phyloP scores from a whole-genome alignment of 2,329 filamentous ascomycete species.

The Metarhizium humberi region DNA sequence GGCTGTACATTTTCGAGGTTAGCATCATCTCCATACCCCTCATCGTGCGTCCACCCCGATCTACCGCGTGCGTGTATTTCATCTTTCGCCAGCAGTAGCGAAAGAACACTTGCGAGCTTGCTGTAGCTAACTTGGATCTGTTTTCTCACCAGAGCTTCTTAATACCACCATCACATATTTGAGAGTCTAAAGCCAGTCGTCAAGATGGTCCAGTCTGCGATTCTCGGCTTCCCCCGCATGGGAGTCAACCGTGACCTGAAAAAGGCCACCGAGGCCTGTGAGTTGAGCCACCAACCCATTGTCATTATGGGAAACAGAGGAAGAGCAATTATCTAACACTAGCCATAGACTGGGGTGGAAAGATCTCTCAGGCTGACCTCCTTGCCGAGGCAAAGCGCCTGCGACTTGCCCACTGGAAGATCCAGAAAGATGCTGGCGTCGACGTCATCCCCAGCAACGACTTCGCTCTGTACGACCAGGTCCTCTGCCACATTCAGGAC shows the following conservation, averaged over 20 bases:
- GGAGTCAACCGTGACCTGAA: conserved; percentile 97
- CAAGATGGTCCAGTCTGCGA: conserved; percentile 58
- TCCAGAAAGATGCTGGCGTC: conserved; percentile 97
- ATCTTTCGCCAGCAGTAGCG: not conserved
- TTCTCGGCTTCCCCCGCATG: conserved; percentile 99
- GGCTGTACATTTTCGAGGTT: conserved; percentile 2
- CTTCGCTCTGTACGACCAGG: conserved; percentile 97
- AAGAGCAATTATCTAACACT: conserved; percentile 15
- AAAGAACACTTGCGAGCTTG: conserved; percentile 2
- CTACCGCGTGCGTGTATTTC: not conserved
- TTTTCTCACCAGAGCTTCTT: conserved; percentile 2
- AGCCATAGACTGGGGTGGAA: conserved; percentile 67
- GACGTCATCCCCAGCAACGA: conserved; percentile 98
- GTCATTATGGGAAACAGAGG: not conserved
- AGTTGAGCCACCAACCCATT: conserved; percentile 19
- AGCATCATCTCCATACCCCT: conserved; percentile 1
- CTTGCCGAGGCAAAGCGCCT: conserved; percentile 94
- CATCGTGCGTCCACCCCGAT: conserved; percentile 7
- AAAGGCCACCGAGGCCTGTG: conserved; percentile 96
- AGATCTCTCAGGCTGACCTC: conserved; percentile 85
- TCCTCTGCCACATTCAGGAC: conserved; percentile 95
- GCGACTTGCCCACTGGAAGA: conserved; percentile 95
- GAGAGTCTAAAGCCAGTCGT: conserved; percentile 18
- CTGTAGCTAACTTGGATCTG: conserved; percentile 1
- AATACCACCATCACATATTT: conserved; percentile 5